phyloP scores from a whole-genome alignment of 768 basidiomycete species.

The Thelephora ganbajun region DNA sequence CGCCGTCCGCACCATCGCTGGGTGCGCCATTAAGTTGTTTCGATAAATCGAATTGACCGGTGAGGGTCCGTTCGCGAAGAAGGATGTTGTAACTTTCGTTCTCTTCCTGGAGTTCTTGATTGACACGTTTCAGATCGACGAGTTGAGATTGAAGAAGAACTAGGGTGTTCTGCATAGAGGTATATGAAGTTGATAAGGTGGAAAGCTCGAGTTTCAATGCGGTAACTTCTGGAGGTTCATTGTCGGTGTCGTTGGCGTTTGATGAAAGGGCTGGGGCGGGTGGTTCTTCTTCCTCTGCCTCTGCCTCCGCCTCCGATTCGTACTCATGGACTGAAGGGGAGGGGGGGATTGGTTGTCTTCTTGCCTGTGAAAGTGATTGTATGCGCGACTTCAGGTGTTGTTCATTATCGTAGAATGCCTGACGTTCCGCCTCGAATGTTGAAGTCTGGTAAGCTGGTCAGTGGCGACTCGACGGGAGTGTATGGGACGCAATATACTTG shows the following conservation, averaged over 20 bases:
- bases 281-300: conserved; percentile 21
- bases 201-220: conserved; percentile 72
- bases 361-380: conserved; percentile 57
- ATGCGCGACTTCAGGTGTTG: conserved; percentile 88
- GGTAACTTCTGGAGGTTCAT: conserved; percentile 81
- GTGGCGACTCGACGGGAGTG: conserved; percentile 4
- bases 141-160: conserved; percentile 77
- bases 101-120: conserved; percentile 82
- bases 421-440: conserved; percentile 85
- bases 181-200: conserved; percentile 74
- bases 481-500: conserved; percentile 38
- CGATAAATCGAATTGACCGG: conserved; percentile 71
- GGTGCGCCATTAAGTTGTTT: conserved; percentile 42
- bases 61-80: conserved; percentile 80
- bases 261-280: conserved; percentile 27
- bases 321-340: conserved; percentile 15
- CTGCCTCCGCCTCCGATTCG: conserved; percentile 21
- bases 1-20: conserved; percentile 15
- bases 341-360: conserved; percentile 30
- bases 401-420: conserved; percentile 87
- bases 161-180: conserved; percentile 72
- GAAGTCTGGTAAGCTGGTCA: conserved; percentile 37
- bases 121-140: conserved; percentile 76
- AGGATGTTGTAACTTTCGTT: conserved; percentile 96
- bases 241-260: conserved; percentile 37